A percentile compares a stretch with the other conserved stretches of the same genome.
Conservation (phyloP, 73 alveolate genomes). For the Blepharisma stoltei region DNA sequence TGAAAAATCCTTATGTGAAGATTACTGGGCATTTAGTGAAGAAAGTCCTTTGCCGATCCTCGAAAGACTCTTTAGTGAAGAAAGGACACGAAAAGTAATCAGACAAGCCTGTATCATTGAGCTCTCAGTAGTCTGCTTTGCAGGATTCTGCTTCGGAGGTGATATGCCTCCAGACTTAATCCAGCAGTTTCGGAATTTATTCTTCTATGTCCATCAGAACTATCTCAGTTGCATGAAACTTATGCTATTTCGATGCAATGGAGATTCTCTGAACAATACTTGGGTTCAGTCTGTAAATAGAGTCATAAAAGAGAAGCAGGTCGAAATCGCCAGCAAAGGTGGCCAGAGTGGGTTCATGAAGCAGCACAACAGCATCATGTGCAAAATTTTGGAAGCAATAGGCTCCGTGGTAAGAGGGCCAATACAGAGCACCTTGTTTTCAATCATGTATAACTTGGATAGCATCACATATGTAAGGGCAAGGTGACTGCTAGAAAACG, state of each 20-base stretch:
- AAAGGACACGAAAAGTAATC: neutral
- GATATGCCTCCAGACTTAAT: constrained; percentile 3
- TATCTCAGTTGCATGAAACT: neutral
- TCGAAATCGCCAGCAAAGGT: constrained; percentile 19
- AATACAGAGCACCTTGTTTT: neutral
- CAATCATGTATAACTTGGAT: neutral
- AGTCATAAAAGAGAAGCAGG: constrained; percentile 5
- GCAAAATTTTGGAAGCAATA: neutral
- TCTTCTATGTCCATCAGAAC: constrained; percentile 36
- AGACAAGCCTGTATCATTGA: constrained; percentile 33
- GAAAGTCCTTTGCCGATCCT: constrained; percentile 22
- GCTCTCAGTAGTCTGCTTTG: constrained; percentile 18
- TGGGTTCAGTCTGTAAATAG: constrained; percentile 25
- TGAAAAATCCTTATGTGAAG: constrained; percentile 30
- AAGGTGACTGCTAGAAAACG: constrained; percentile 2
- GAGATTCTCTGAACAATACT: constrained; percentile 11
- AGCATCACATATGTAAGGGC: constrained; percentile 10
- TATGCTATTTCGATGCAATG: neutral
- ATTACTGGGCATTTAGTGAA: constrained; percentile 42
- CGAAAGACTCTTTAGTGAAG: constrained; percentile 27
- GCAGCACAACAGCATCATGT: neutral
- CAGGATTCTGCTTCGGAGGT: constrained; percentile 29
- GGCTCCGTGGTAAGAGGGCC: neutral
- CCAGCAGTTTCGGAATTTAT: constrained; percentile 30
- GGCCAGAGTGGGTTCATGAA: constrained; percentile 9